phyloP scores from a whole-genome alignment of 768 basidiomycete genomes.

The Dacryopinax spathularia region DNA sequence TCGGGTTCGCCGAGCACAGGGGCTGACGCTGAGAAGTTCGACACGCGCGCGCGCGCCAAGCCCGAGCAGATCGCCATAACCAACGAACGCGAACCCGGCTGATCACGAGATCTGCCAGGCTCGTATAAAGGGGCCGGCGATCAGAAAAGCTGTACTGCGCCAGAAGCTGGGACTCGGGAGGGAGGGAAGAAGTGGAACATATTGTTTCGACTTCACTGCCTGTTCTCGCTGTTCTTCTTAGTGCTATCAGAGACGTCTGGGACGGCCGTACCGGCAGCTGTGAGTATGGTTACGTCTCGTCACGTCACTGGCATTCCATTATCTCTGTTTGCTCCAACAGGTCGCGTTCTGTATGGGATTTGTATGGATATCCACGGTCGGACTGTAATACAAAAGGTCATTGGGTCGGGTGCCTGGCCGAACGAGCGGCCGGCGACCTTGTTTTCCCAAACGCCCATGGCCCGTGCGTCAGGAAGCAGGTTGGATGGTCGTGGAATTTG shows the following conservation, averaged over 20 bases:
- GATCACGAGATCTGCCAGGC: background rate
- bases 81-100: too few relatives aligned
- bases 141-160: background rate
- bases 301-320: background rate
- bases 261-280: background rate
- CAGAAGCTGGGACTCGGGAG: background rate
- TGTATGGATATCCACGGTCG: background rate
- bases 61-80: too few relatives aligned
- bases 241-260: background rate
- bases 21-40: too few relatives aligned
- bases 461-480: background rate
- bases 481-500: background rate
- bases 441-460: conserved; percentile 1
- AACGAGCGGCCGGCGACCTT: background rate
- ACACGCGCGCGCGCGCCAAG: too few relatives aligned
- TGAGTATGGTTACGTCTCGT: background rate
- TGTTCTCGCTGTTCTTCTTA: background rate
- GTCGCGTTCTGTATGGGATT: background rate
- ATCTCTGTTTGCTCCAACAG: background rate
- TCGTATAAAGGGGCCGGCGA: too few relatives aligned
- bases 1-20: too few relatives aligned
- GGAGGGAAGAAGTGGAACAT: background rate
- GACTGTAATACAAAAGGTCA: background rate
- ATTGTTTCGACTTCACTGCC: background rate
- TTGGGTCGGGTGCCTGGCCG: conserved; percentile 1